Evolutionary conservation across 2,329 filamentous ascomycete genomes (phyloP).

Genomic region (Trichoderma endophyticum): DNA sequence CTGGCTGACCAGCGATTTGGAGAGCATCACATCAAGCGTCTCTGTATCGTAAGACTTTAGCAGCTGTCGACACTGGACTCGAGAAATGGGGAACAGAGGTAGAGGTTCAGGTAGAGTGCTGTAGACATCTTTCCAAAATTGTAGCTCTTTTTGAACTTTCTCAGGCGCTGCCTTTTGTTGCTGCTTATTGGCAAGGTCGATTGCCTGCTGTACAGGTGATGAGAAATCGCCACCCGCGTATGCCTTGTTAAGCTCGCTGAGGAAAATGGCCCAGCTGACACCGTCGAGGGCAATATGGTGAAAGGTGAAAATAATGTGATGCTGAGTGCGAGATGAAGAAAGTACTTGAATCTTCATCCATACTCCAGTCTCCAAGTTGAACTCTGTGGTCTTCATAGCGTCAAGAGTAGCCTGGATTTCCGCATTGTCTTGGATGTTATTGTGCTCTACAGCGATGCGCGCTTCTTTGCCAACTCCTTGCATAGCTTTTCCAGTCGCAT

Average conservation of each 20-base stretch:
- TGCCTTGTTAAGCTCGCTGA: not conserved
- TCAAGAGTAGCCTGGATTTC: not conserved
- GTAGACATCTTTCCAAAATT: not conserved
- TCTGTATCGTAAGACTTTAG: not conserved
- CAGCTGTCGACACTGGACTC: not conserved
- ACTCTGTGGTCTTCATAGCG: not conserved
- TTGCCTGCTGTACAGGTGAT: not conserved
- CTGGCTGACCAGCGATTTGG: not conserved
- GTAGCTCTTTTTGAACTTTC: not conserved
- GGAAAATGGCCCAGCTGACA: not conserved
- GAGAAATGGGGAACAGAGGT: not conserved
- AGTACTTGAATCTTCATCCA: not conserved
- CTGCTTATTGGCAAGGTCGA: not conserved
- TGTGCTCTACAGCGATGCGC: not conserved
- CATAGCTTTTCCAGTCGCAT: not conserved
- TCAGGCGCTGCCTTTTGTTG: not conserved
- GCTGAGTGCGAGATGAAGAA: not conserved
- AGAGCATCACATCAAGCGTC: not conserved
- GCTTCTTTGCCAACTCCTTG: not conserved
- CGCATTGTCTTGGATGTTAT: not conserved
- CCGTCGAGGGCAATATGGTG: not conserved
- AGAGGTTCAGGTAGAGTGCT: not conserved
- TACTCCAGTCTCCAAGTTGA: not conserved
- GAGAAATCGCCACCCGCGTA: not conserved
- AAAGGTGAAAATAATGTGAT: not conserved